Conservation (phyloP, 2,329 filamentous ascomycete species). For the Penicillium concentricum region DNA sequence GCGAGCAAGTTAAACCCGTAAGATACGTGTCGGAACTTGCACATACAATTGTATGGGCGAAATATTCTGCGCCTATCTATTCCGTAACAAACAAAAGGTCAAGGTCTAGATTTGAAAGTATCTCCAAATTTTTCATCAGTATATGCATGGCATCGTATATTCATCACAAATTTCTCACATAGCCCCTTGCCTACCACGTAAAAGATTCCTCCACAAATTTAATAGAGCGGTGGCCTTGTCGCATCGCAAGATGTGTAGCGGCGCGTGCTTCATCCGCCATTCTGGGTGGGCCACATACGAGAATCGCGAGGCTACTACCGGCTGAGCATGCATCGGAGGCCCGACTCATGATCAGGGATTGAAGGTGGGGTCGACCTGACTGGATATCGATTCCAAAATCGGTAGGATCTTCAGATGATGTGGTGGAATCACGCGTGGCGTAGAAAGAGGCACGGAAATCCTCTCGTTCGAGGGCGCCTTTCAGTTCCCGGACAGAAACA, state of each 20-base stretch:
- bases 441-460: slow-evolving; percentile 36
- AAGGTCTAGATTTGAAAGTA: not conserved
- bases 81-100: not conserved
- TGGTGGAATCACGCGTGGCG: slow-evolving; percentile 18
- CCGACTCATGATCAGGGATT: slow-evolving; percentile 32
- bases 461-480: slow-evolving; percentile 22
- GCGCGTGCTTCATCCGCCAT: slow-evolving; percentile 49
- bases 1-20: not conserved
- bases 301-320: slow-evolving; percentile 33
- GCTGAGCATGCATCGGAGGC: slow-evolving; percentile 31
- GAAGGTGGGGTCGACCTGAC: slow-evolving; percentile 41
- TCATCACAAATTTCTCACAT: not conserved
- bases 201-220: slow-evolving; percentile 52
- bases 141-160: not conserved
- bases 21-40: not conserved
- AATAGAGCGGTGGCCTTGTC: slow-evolving; percentile 33
- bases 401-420: not conserved
- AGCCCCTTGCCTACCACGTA: slow-evolving; percentile 27
- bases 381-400: slow-evolving; percentile 25
- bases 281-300: slow-evolving; percentile 47
- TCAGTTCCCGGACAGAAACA: slow-evolving; percentile 29
- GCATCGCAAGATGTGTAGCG: slow-evolving; percentile 39
- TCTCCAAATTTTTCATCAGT: not conserved
- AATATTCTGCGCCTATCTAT: not conserved
- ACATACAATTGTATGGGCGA: not conserved